phyloP scores from a whole-genome alignment of 495 filamentous ascomycete species.

The Alectoria sarmentosa region DNA sequence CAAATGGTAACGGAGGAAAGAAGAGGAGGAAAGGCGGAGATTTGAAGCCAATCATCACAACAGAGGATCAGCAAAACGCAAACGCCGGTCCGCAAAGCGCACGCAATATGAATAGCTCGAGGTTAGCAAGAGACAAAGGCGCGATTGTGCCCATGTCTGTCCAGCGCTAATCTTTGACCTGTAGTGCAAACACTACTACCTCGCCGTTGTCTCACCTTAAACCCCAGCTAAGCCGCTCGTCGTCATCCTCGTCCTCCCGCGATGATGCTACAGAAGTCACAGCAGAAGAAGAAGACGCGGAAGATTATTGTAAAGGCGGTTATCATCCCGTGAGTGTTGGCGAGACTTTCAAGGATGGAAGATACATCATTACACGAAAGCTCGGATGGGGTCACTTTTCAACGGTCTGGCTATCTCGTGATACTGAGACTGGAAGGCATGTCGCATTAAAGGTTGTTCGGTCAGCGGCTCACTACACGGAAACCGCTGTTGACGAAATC shows the following conservation, averaged over 20 bases:
- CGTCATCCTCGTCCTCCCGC: slow-evolving; percentile 68
- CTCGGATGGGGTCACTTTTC: slow-evolving; percentile 99
- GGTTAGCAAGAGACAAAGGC: slow-evolving; percentile 35
- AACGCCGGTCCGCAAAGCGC: slow-evolving; percentile 35
- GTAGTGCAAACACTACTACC: slow-evolving; percentile 34
- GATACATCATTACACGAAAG: slow-evolving; percentile 94
- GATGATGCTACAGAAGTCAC: slow-evolving; percentile 86
- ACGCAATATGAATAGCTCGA: slow-evolving; percentile 43
- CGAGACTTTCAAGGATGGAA: slow-evolving; percentile 95
- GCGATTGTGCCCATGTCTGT: neutral
- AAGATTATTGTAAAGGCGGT: slow-evolving; percentile 98
- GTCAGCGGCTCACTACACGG: slow-evolving; percentile 95
- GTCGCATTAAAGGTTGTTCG: slow-evolving; percentile 97
- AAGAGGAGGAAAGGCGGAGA: slow-evolving; percentile 83
- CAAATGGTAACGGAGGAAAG: slow-evolving; percentile 53
- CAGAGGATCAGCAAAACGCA: slow-evolving; percentile 47
- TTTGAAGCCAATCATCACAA: slow-evolving; percentile 85
- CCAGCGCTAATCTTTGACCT: slow-evolving; percentile 25
- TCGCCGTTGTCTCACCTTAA: slow-evolving; percentile 44
- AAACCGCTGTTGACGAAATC: slow-evolving; percentile 98
- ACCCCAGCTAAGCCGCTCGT: slow-evolving; percentile 58
- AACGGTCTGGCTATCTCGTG: slow-evolving; percentile 92
- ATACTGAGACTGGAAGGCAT: slow-evolving; percentile 86
- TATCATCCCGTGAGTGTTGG: slow-evolving; percentile 93
- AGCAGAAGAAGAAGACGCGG: slow-evolving; percentile 96